phyloP scores from a whole-genome alignment of 2,329 filamentous ascomycete genomes.

The Venturia effusa region DNA sequence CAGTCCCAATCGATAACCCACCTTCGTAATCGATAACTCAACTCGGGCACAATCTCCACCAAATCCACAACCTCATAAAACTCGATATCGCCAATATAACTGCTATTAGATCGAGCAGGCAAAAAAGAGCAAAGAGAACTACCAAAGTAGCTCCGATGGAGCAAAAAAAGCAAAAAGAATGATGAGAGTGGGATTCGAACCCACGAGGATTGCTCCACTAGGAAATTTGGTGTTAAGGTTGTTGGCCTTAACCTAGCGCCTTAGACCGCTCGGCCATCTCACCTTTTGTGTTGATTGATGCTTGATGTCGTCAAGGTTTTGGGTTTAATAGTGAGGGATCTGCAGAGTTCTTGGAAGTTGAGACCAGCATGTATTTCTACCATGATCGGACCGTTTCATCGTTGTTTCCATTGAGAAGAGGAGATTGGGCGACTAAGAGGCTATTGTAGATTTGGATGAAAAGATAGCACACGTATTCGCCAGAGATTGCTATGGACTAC shows the following conservation, averaged over 20 bases:
- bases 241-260: conserved; percentile 4
- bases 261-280: conserved; percentile 6
- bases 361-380: no score
- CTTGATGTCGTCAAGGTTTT: not conserved
- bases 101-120: not conserved
- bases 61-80: no score
- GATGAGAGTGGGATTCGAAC: conserved; percentile 31
- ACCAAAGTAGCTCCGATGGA: not conserved
- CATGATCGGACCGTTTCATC: not conserved
- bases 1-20: not conserved
- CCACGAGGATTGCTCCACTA: conserved; percentile 30
- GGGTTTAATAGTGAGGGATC: not conserved
- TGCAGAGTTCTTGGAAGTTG: not conserved
- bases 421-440: no score
- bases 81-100: no score
- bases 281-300: not conserved
- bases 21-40: not conserved
- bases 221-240: conserved; percentile 16
- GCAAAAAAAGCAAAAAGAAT: conserved; percentile 11
- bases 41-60: not conserved
- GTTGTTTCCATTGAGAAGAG: no score
- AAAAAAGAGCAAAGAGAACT: not conserved
- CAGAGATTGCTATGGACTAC: no score
- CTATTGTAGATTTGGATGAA: no score
- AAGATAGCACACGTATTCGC: no score